Evolutionary conservation across 2,329 filamentous ascomycete genomes (phyloP).

Genomic region (Epichloe uncinata): DNA sequence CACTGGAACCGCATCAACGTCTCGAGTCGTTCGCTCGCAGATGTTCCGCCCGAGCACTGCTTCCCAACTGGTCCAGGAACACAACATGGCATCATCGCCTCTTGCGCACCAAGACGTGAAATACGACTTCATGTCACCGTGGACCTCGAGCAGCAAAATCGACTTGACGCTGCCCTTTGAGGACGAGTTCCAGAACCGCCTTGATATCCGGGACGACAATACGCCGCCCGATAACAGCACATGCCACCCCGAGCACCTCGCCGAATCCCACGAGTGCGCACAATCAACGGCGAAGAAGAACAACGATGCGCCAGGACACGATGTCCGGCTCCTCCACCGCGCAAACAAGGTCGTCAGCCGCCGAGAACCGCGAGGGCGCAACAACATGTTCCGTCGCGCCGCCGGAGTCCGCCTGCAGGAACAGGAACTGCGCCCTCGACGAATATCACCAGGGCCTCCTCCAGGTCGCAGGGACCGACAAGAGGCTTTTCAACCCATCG

Average conservation of each 20-base stretch:
- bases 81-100: background rate
- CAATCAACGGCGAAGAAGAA: background rate
- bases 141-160: background rate
- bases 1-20: background rate
- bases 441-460: slow-evolving; percentile 3
- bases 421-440: background rate
- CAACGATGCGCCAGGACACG: background rate
- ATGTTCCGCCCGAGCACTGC: background rate
- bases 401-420: background rate
- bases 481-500: background rate
- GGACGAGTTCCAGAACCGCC: background rate
- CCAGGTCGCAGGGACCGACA: background rate
- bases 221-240: background rate
- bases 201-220: background rate
- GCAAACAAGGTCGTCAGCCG: too few relatives aligned
- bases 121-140: slow-evolving; percentile 1
- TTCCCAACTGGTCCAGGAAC: background rate
- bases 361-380: background rate
- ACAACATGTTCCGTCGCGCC: background rate
- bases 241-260: too few relatives aligned
- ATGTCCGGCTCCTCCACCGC: background rate
- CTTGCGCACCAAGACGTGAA: background rate
- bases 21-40: too few relatives aligned
- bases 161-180: slow-evolving; percentile 3
- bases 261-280: background rate